A percentile compares a stretch with the other conserved stretches of the same genome.
These are phyloP conservation scores for Russula sp. DNA, from an alignment of 768 basidiomycete genomes.

Conservation along the genomic window DNA sequence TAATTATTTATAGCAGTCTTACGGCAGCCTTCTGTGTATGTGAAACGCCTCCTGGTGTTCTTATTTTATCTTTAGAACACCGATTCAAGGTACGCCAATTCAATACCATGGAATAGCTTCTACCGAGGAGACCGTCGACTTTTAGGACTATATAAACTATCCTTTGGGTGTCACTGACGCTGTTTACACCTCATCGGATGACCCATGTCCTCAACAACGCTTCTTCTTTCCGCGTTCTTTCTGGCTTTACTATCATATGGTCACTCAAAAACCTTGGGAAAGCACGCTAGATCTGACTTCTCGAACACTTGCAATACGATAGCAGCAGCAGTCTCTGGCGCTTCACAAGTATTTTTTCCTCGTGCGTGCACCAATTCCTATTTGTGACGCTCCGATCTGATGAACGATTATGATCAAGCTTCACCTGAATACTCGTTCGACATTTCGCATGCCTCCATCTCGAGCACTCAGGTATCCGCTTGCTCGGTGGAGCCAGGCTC, in stretches of 20 bases:
- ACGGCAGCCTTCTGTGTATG: too few relatives aligned
- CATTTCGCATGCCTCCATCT: constrained; percentile 9
- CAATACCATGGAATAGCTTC: too few relatives aligned
- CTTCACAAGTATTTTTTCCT: constrained; percentile 10
- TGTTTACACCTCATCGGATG: not conserved
- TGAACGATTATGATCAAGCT: not conserved
- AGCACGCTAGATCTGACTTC: too few relatives aligned
- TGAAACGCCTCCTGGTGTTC: too few relatives aligned
- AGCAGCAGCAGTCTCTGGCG: not conserved
- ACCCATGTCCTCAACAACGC: not conserved
- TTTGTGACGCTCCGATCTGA: not conserved
- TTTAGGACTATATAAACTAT: not conserved
- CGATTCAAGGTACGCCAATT: too few relatives aligned
- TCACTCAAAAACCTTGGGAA: too few relatives aligned
- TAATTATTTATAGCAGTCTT: too few relatives aligned
- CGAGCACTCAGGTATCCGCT: constrained; percentile 6
- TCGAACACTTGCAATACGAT: not conserved
- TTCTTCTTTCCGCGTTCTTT: not conserved
- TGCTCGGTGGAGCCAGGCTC: constrained; percentile 31
- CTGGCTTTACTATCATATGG: not conserved
- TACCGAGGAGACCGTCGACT: too few relatives aligned
- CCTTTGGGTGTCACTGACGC: too few relatives aligned
- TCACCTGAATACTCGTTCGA: constrained; percentile 16
- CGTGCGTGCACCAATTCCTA: not conserved
- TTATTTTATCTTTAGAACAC: too few relatives aligned